Base-by-base conservation (phyloP, 805 yeast species). In the Starmerella potacharoeniae region DNA sequence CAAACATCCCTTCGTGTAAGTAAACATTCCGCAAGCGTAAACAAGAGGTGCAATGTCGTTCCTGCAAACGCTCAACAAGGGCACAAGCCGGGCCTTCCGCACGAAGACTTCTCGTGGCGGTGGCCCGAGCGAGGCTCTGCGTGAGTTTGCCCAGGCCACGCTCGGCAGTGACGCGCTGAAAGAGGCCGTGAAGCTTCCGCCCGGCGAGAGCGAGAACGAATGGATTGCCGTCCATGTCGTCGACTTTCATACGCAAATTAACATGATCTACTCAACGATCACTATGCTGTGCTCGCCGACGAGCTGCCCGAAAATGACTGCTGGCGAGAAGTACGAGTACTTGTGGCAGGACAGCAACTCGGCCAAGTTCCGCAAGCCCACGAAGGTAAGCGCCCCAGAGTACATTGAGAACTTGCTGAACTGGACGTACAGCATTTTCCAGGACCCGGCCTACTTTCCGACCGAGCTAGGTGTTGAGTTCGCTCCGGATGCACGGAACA, bases 221-320 rank as follows among this genome's bases (percentile, higher is more conserved):
- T 91, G 98, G 98, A 71, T 91, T 55, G 97, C 98, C 0, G 95
- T 90, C 11, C 96, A 91, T 68, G 93, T 91, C n/a, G 97, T 90
- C 16, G 97, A 91, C 69, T 93, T 91, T 67, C 91, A 86, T 72
- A 90, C 90, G 68, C 98, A 91, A 68, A 83, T 91, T 61, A 91
- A 91, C 70, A 93, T 91, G 98, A 74, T 91, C 7, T 91, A 93
- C 64, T 96, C 97, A 9, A 82, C 97, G 4, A 86, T 93, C 60
- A 91, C 97, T 1, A 96, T 89, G 71, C 90, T 93, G 66, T 93
- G 99, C 69, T 88, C 97, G 0, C 97, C 97, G 2, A 69, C 73
- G n/a, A 78, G 95, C 2, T 93, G 99, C 68, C 97, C 98, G 2
- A 74, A 93, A 56, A 93, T 93, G 99, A 90, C 86, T 55, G 99